Conservation (phyloP, 352 stramenopile species). For the Proteromonas lacertae region DNA sequence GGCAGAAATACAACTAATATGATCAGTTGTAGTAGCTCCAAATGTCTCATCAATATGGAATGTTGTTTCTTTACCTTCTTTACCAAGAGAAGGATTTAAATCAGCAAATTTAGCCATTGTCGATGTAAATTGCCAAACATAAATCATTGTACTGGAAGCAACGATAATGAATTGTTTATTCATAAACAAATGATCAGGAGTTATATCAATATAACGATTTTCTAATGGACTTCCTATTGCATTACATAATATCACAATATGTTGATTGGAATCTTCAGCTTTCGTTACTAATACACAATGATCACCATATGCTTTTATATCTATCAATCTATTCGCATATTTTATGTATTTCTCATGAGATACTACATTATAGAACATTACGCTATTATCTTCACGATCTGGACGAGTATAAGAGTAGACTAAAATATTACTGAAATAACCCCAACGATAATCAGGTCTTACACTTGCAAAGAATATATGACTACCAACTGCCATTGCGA, state of each 20-base stretch:
- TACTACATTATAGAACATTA: slow-evolving; percentile 58
- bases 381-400: slow-evolving; percentile 28
- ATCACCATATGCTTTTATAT: slow-evolving; percentile 19
- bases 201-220: neutral
- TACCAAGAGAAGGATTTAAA: too few relatives aligned
- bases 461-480: slow-evolving; percentile 82
- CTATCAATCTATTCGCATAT: slow-evolving; percentile 17
- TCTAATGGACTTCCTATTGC: slow-evolving; percentile 14
- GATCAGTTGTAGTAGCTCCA: too few relatives aligned
- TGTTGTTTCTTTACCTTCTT: too few relatives aligned
- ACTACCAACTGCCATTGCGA: slow-evolving; percentile 57
- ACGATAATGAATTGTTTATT: too few relatives aligned
- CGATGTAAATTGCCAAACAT: too few relatives aligned
- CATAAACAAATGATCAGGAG: too few relatives aligned
- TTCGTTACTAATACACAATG: slow-evolving; percentile 30
- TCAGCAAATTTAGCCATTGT: too few relatives aligned
- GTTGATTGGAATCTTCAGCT: slow-evolving; percentile 13
- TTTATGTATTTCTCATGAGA: slow-evolving; percentile 39
- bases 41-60: too few relatives aligned
- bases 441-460: slow-evolving; percentile 50
- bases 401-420: slow-evolving; percentile 50
- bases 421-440: slow-evolving; percentile 41
- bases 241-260: slow-evolving; percentile 33
- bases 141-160: too few relatives aligned
- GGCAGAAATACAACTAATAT: neutral